phyloP scores from a whole-genome alignment of 2,329 filamentous ascomycete genomes.

The Xylaria sp. region DNA sequence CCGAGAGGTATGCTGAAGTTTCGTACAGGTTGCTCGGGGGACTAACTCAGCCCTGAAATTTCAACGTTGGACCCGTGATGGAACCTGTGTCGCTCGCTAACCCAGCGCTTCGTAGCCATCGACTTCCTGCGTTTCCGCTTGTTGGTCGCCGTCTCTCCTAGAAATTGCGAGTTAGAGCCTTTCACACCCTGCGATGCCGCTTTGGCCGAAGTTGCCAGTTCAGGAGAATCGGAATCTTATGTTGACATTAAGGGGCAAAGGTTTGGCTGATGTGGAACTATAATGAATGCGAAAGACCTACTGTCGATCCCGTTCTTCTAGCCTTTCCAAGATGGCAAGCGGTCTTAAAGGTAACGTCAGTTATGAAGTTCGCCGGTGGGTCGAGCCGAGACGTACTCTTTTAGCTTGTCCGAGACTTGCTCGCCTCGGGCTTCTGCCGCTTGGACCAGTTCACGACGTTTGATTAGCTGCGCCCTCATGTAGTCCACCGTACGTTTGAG shows the following conservation, averaged over 20 bases:
- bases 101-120: neutral
- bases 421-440: constrained; percentile 67
- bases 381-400: constrained; percentile 51
- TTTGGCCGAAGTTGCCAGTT: neutral
- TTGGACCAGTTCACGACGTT: constrained; percentile 67
- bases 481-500: constrained; percentile 76
- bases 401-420: constrained; percentile 60
- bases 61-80: neutral
- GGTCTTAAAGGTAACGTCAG: constrained; percentile 39
- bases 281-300: constrained; percentile 7
- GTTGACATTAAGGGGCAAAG: too few species aligned
- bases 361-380: neutral
- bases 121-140: constrained; percentile 26
- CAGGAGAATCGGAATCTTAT: neutral
- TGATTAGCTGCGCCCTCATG: constrained; percentile 69
- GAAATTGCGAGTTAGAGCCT: constrained; percentile 7
- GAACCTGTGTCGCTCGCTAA: neutral
- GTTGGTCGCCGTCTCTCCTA: constrained; percentile 34
- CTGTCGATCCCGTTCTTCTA: constrained; percentile 45
- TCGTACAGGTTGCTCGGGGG: neutral
- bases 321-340: constrained; percentile 45
- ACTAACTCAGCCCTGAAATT: neutral
- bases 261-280: neutral
- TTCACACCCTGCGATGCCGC: neutral
- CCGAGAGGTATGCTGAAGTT: neutral